A percentile compares a stretch with the other conserved stretches of the same genome.
phyloP scores from a whole-genome alignment of 345 rosid genomes.

The Cardamine chenopodiifolia region DNA sequence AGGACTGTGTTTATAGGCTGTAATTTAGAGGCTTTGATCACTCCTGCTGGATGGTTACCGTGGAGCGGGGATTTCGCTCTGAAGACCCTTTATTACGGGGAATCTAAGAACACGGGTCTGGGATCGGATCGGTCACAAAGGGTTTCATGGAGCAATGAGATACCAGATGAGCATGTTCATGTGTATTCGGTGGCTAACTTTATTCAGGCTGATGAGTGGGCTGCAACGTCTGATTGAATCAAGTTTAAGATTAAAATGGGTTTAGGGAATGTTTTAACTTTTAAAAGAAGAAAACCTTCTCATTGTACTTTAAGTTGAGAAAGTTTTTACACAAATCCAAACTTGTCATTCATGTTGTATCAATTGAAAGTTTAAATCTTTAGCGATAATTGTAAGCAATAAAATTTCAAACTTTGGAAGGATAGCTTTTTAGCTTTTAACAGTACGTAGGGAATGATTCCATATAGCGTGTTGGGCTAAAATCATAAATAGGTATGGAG shows the following conservation, averaged over 20 bases:
- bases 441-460: neutral
- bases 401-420: constrained; percentile 3
- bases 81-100: constrained; percentile 85
- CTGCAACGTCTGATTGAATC: constrained; percentile 46
- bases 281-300: neutral
- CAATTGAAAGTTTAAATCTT: constrained; percentile 9
- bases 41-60: constrained; percentile 79
- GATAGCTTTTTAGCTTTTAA: neutral
- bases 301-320: constrained; percentile 19
- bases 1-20: constrained; percentile 74
- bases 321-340: neutral
- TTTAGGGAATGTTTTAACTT: neutral
- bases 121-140: constrained; percentile 58
- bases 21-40: constrained; percentile 57
- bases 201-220: constrained; percentile 86
- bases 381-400: constrained; percentile 9
- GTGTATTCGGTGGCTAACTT: constrained; percentile 72
- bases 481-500: constrained; percentile 23
- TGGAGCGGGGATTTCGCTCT: constrained; percentile 71
- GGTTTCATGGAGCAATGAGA: constrained; percentile 74
- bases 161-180: constrained; percentile 57
- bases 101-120: constrained; percentile 65
- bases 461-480: constrained; percentile 3
- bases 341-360: constrained; percentile 6
- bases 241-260: neutral